These are phyloP conservation scores for Calvatia gigantea DNA, from an alignment of 768 basidiomycete genomes.

Conservation along the genomic window DNA sequence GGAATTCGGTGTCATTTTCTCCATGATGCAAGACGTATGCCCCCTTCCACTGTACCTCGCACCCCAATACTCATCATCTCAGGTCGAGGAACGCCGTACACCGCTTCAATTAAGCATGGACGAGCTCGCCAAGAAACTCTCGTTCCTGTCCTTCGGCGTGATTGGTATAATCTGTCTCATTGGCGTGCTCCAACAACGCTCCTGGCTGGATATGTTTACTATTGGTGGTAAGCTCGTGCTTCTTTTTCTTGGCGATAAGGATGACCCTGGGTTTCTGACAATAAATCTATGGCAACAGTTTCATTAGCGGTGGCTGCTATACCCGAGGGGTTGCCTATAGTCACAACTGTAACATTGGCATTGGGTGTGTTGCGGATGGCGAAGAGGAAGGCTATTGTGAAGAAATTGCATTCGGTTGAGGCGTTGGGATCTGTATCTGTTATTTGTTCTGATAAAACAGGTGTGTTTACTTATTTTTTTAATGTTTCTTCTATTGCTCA, in stretches of 20 bases:
- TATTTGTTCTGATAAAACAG: constrained; percentile 97
- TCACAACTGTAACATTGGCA: constrained; percentile 95
- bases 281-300: constrained; percentile 42
- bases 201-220: constrained; percentile 98
- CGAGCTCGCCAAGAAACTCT: constrained; percentile 90
- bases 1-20: constrained; percentile 95
- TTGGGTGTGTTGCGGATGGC: constrained; percentile 94
- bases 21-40: constrained; percentile 94
- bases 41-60: not conserved
- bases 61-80: not conserved
- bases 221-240: constrained; percentile 73
- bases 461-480: constrained; percentile 32
- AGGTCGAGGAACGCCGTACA: constrained; percentile 84
- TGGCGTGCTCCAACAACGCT: constrained; percentile 78
- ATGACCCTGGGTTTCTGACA: not conserved
- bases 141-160: constrained; percentile 86
- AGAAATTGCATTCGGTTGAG: constrained; percentile 94
- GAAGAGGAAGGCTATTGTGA: constrained; percentile 93
- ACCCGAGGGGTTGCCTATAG: constrained; percentile 94
- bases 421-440: constrained; percentile 94
- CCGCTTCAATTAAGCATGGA: constrained; percentile 95
- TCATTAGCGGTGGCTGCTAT: constrained; percentile 98
- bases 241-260: not conserved
- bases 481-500: constrained; percentile 5
- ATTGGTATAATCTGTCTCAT: constrained; percentile 93